A percentile compares a stretch with the other conserved stretches of the same genome.
phyloP scores from a whole-genome alignment of 2,329 filamentous ascomycete species.

The Penicillium expansum region DNA sequence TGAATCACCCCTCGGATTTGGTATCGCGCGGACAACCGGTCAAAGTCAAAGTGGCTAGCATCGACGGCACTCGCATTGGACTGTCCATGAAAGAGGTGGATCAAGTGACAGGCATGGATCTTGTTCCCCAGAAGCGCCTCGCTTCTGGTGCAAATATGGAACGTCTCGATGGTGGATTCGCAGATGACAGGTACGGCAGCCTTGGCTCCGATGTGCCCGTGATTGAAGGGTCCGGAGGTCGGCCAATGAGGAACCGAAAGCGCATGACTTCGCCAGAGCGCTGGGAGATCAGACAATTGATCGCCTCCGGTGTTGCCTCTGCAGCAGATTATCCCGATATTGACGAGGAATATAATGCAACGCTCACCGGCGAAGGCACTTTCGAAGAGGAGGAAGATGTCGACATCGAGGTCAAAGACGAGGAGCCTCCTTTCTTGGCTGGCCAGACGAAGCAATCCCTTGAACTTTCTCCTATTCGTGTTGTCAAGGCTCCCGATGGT shows the following conservation, averaged over 20 bases:
- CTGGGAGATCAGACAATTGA: slow-evolving; percentile 96
- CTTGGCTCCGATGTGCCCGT: slow-evolving; percentile 57
- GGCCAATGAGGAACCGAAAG: slow-evolving; percentile 69
- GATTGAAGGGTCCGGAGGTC: slow-evolving; percentile 60
- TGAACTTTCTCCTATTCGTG: slow-evolving; percentile 89
- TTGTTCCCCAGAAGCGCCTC: slow-evolving; percentile 73
- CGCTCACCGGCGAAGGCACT: slow-evolving; percentile 77
- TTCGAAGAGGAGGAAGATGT: slow-evolving; percentile 95
- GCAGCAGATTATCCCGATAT: slow-evolving; percentile 92
- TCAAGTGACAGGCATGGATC: slow-evolving; percentile 78
- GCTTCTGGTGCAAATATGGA: slow-evolving; percentile 90
- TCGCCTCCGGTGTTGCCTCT: slow-evolving; percentile 89
- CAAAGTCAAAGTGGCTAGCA: slow-evolving; percentile 87
- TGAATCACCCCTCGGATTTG: slow-evolving; percentile 89
- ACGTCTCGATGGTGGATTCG: slow-evolving; percentile 62
- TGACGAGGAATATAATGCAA: slow-evolving; percentile 89
- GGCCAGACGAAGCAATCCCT: slow-evolving; percentile 96
- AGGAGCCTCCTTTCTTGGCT: slow-evolving; percentile 92
- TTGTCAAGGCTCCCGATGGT: slow-evolving; percentile 97
- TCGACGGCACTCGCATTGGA: slow-evolving; percentile 77
- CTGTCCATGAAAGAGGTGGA: slow-evolving; percentile 98
- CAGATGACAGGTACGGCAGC: slow-evolving; percentile 56
- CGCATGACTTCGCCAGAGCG: slow-evolving; percentile 93
- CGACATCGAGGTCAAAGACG: slow-evolving; percentile 93
- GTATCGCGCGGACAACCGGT: slow-evolving; percentile 77